Evolutionary conservation across 768 basidiomycete genomes (phyloP).

Genomic region (Ramaria rubella): DNA sequence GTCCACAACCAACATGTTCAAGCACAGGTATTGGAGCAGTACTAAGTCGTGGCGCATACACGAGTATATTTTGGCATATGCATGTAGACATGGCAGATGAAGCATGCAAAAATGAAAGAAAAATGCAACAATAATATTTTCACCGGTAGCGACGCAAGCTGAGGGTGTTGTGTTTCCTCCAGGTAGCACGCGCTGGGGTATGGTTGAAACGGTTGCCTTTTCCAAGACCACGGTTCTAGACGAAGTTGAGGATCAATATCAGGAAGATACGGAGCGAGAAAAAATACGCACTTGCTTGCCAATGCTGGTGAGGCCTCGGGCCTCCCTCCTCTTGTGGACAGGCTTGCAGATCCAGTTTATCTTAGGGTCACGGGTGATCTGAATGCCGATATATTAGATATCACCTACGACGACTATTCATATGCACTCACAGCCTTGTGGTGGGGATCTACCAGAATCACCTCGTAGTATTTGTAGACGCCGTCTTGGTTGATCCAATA

Average conservation of each 20-base stretch:
- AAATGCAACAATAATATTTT: constrained; percentile 31
- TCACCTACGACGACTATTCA: background rate
- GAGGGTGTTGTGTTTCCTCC: constrained; percentile 99
- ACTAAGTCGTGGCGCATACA: background rate
- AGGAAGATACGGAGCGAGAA: constrained; percentile 7
- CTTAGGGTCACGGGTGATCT: constrained; percentile 92
- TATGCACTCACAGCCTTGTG: constrained; percentile 76
- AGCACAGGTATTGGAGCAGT: background rate
- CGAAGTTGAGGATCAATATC: background rate
- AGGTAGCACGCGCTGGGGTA: constrained; percentile 81
- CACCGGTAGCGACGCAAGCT: constrained; percentile 83
- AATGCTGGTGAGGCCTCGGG: constrained; percentile 92
- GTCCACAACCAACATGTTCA: too few relatives aligned
- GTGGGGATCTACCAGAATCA: constrained; percentile 93
- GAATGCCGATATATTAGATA: background rate
- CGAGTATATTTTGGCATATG: constrained; percentile 11
- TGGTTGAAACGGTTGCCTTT: constrained; percentile 95
- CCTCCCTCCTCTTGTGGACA: constrained; percentile 97
- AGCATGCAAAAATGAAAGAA: constrained; percentile 12
- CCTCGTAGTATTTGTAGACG: constrained; percentile 98
- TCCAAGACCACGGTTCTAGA: constrained; percentile 93
- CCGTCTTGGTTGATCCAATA: constrained; percentile 99
- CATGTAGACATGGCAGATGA: constrained; percentile 5
- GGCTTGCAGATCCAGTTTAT: constrained; percentile 99
- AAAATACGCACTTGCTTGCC: constrained; percentile 76